Percentiles rank a stretch among this genome's conserved stretches.
These are phyloP conservation scores for Isatis tinctoria DNA, from an alignment of 345 rosid genomes.

Conservation along the genomic window DNA sequence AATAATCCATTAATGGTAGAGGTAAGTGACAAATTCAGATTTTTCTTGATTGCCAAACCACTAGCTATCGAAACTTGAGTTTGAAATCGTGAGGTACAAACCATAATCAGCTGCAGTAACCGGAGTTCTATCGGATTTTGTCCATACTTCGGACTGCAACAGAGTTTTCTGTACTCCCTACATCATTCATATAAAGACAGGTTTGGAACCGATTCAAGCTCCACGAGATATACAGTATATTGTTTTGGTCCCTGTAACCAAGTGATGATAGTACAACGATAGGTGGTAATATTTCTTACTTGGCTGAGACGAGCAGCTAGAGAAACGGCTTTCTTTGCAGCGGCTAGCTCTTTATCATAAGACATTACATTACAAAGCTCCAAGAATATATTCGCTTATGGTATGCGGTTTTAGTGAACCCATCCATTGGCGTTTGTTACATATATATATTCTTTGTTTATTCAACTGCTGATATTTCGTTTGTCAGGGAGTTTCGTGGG, in stretches of 20 bases:
- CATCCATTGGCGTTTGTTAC: neutral
- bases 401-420: neutral
- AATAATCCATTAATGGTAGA: neutral
- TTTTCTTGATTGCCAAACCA: neutral
- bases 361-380: conserved; percentile 21
- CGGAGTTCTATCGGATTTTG: conserved; percentile 67
- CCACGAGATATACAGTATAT: neutral
- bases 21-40: neutral
- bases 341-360: conserved; percentile 25
- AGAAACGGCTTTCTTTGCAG: conserved; percentile 65
- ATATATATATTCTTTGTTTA: neutral
- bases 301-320: conserved; percentile 85
- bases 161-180: conserved; percentile 70
- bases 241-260: too few relatives aligned
- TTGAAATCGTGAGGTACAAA: conserved; percentile 19
- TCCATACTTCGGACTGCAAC: conserved; percentile 69
- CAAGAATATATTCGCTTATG: neutral
- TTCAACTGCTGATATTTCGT: neutral
- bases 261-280: too few relatives aligned
- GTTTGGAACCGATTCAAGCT: neutral
- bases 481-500: conserved; percentile 3
- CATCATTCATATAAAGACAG: neutral
- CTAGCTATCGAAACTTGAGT: neutral
- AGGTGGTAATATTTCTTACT: conserved; percentile 24
- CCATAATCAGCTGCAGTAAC: conserved; percentile 96